Evolutionary conservation across 2,329 filamentous ascomycete species (phyloP), one percentile per base, ranked within the genome.

Genomic region (Monosporascus sp.): DNA sequence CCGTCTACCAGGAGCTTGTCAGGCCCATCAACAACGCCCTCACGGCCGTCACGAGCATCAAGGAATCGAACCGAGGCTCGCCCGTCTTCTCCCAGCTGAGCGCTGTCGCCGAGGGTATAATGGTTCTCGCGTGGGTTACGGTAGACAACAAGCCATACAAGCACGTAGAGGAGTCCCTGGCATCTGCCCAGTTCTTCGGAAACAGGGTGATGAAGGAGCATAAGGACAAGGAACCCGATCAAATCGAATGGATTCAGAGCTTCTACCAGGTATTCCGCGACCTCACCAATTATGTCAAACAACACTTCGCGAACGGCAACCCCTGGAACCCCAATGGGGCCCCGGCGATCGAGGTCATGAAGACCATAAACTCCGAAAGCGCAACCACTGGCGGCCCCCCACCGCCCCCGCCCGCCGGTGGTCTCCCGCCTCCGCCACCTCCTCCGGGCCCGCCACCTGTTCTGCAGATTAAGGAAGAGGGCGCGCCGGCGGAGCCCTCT

Each of bases 141-240:
- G 83, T 94, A 48, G 89, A 95, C 50, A 80, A 76, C 58, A 91
- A 90, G 67, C 94, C 94, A 2, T 85, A 82, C 58, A 92, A 94
- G 65, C 89, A 92, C 64, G 88, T 97, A 47, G 86, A 86, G 47
- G 92, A 96, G 61, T 87, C 87, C 54, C 78, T 96, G 20, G 85
- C 87, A 31, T 87, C 90, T 49, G 90, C 92, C 41, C 88, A 97
- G 69, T 96, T 96, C 75, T 97, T 90, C 64, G 94, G 94, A 37
- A 97, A 99, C 75, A 85, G 92, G 62, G 89, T 99, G 38, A 75
- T 97, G 61, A 96, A 91, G 73, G 88, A 95, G 63, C 86, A 88
- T 71, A 97, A 95, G 73, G 92, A 83, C 50, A 83, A 80, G 74
- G 89, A 93, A 64, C 80, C 82, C 52, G 83, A 84, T 63, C 89